Conservation (phyloP, 345 rosid species). For the Hevea brasiliensis region DNA sequence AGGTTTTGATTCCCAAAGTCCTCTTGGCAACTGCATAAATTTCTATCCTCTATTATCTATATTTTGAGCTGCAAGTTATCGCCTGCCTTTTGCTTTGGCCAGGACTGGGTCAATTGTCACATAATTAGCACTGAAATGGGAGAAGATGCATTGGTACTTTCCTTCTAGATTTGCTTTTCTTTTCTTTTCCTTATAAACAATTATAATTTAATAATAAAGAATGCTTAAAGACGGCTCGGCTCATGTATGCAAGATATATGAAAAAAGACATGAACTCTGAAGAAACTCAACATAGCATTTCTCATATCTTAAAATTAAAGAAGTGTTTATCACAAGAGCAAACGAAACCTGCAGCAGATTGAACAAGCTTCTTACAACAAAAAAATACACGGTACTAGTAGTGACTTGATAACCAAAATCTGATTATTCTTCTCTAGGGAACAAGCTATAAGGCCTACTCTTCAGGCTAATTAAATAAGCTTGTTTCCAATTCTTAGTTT, state of each 20-base stretch:
- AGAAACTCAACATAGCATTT: neutral
- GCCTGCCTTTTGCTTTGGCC: slow-evolving; percentile 17
- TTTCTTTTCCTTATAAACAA: neutral
- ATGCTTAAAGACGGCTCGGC: neutral
- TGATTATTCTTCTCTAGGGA: neutral
- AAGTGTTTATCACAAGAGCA: neutral
- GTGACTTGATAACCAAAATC: neutral
- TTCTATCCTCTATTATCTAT: neutral
- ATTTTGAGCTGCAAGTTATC: slow-evolving; percentile 12
- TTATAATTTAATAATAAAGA: neutral
- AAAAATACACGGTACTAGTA: neutral
- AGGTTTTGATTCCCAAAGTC: slow-evolving; percentile 38
- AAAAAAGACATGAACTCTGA: neutral
- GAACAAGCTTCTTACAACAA: neutral
- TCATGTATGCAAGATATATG: neutral
- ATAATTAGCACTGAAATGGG: slow-evolving; percentile 24
- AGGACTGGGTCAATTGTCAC: slow-evolving; percentile 58
- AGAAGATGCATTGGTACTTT: slow-evolving; percentile 39
- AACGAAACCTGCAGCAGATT: neutral
- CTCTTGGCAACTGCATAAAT: neutral
- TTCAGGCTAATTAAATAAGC: neutral
- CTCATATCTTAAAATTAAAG: neutral
- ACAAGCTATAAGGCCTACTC: neutral
- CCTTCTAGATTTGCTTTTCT: neutral
- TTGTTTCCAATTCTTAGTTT: neutral